These are phyloP conservation scores for Fusarium sp. DNA, from an alignment of 2,329 filamentous ascomycete species.

Conservation along the genomic window DNA sequence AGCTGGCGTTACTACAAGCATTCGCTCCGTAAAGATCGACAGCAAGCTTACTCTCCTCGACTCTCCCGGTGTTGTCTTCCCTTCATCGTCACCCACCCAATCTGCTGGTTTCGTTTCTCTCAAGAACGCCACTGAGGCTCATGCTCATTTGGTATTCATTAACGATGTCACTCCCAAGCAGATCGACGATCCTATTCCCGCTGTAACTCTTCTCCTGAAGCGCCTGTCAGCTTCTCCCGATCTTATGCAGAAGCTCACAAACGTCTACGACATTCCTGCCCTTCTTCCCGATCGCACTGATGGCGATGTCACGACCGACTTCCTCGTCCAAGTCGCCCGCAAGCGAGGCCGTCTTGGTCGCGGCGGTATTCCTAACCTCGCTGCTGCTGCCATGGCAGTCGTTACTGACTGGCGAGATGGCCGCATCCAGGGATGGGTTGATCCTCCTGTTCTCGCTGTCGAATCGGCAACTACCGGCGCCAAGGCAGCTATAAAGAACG, in stretches of 20 bases:
- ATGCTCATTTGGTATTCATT: constrained; percentile 86
- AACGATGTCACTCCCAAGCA: constrained; percentile 95
- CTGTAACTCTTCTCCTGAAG: constrained; percentile 85
- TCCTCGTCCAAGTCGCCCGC: constrained; percentile 92
- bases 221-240: constrained; percentile 79
- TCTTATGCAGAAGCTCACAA: constrained; percentile 82
- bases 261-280: constrained; percentile 86
- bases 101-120: constrained; percentile 60
- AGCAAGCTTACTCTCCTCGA: constrained; percentile 94
- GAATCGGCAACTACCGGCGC: constrained; percentile 51
- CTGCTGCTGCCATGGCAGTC: constrained; percentile 89
- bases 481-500: constrained; percentile 54
- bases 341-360: constrained; percentile 90
- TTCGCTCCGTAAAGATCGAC: constrained; percentile 93
- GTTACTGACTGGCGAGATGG: constrained; percentile 98
- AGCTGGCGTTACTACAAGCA: constrained; percentile 89
- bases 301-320: constrained; percentile 87
- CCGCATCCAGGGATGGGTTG: constrained; percentile 91
- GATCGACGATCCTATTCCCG: constrained; percentile 91
- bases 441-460: constrained; percentile 76
- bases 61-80: constrained; percentile 95
- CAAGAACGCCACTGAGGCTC: constrained; percentile 76
- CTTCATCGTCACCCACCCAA: constrained; percentile 65
- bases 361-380: constrained; percentile 90
- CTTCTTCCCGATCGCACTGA: constrained; percentile 74